Evolutionary conservation across 2,329 filamentous ascomycete species (phyloP).

Genomic region (Myotisia sp.): DNA sequence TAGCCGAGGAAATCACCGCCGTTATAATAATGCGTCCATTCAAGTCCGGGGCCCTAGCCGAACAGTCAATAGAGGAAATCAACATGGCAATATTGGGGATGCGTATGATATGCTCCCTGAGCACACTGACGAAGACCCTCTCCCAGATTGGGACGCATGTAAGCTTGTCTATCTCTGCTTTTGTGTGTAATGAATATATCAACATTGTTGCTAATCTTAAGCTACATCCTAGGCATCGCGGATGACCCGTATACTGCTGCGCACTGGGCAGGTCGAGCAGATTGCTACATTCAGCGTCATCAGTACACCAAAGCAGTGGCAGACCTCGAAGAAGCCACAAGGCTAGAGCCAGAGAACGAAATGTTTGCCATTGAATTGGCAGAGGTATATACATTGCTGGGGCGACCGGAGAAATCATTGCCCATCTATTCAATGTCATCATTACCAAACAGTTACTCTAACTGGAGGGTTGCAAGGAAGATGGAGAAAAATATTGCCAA

Average conservation of each 20-base stretch:
- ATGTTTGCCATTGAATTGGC: constrained; percentile 83
- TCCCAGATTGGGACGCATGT: no score
- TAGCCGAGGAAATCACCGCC: no score
- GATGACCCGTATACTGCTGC: constrained; percentile 73
- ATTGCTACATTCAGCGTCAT: constrained; percentile 79
- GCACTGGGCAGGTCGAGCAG: constrained; percentile 88
- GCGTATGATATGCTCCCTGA: no score
- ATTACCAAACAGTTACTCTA: constrained; percentile 68
- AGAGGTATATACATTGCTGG: constrained; percentile 76
- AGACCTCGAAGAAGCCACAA: constrained; percentile 68
- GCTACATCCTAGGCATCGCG: constrained; percentile 59
- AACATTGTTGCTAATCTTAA: no score
- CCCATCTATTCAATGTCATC: constrained; percentile 67
- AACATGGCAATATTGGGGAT: no score
- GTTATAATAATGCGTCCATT: no score
- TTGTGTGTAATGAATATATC: no score
- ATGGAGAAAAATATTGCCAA: constrained; percentile 73
- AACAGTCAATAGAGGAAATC: no score
- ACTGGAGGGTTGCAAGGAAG: constrained; percentile 64
- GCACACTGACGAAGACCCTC: no score
- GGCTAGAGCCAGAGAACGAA: constrained; percentile 69
- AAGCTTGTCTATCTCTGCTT: no score
- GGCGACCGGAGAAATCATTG: constrained; percentile 74
- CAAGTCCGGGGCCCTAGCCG: no score
- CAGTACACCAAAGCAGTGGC: constrained; percentile 68